These are phyloP conservation scores for Metschnikowia proteae DNA, from an alignment of 805 yeast genomes.

Conservation along the genomic window DNA sequence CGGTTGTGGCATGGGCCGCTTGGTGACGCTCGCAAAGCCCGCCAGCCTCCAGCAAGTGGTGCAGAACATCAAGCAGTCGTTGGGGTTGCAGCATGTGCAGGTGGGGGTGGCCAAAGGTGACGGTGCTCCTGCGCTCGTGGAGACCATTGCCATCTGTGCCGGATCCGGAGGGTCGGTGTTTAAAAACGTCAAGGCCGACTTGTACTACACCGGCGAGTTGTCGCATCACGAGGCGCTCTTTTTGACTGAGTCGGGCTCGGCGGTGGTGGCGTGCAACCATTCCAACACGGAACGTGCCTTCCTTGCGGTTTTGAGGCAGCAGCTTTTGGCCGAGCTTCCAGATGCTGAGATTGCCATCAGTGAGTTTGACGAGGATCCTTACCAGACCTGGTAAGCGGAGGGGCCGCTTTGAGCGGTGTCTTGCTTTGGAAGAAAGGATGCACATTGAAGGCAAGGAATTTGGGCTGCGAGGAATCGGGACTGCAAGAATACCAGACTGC, in stretches of 20 bases:
- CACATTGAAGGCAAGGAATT: no score
- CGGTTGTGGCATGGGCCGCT: constrained; percentile 80
- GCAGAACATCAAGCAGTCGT: constrained; percentile 46
- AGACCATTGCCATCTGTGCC: constrained; percentile 81
- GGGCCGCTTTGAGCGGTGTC: no score
- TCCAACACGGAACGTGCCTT: constrained; percentile 92
- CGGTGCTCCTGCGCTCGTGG: constrained; percentile 26
- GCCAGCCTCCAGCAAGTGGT: constrained; percentile 45
- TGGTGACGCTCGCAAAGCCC: constrained; percentile 47
- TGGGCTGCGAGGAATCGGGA: no score
- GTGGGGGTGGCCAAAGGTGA: constrained; percentile 42
- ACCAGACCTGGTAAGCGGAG: constrained; percentile 19
- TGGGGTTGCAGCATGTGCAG: constrained; percentile 58
- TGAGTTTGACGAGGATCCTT: constrained; percentile 63
- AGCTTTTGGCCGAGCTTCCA: constrained; percentile 44
- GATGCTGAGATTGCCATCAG: constrained; percentile 48
- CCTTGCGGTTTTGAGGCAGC: constrained; percentile 48
- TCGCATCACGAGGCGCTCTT: constrained; percentile 88
- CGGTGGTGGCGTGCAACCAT: constrained; percentile 80
- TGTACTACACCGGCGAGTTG: constrained; percentile 86
- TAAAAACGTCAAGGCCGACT: constrained; percentile 57
- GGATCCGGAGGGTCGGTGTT: constrained; percentile 89
- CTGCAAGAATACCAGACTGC: no score
- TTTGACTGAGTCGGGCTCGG: constrained; percentile 64
- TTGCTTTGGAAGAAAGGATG: no score